Evolutionary conservation across 331 rosid genomes (phyloP).

Genomic region (Quercus tomentella): DNA sequence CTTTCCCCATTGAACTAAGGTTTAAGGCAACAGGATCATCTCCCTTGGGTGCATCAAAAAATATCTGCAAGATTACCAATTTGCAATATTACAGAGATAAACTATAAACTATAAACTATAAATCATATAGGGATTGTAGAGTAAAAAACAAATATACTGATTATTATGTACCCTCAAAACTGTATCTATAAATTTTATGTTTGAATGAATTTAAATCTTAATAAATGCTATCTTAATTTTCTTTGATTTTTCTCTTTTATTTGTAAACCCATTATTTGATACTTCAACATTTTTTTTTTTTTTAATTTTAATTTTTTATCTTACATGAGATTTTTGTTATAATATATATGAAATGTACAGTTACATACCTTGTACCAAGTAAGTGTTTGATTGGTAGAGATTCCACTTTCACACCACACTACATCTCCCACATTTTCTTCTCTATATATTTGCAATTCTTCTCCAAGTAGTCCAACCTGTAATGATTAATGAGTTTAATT

Average conservation of each 20-base stretch:
- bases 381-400: conserved; percentile 22
- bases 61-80: conserved; percentile 25
- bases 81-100: neutral
- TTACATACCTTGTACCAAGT: conserved; percentile 56
- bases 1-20: conserved; percentile 72
- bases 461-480: conserved; percentile 58
- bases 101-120: neutral
- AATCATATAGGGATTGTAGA: too few relatives aligned
- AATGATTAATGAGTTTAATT: neutral
- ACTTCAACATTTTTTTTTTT: too few relatives aligned
- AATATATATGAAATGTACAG: neutral
- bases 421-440: conserved; percentile 25
- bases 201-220: too few relatives aligned
- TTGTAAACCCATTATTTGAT: too few relatives aligned
- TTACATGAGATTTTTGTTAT: neutral
- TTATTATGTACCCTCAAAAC: too few relatives aligned
- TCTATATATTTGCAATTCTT: conserved; percentile 35
- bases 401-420: conserved; percentile 34
- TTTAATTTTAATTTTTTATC: too few relatives aligned
- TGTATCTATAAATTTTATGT: too few relatives aligned
- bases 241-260: too few relatives aligned
- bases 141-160: too few relatives aligned
- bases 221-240: too few relatives aligned
- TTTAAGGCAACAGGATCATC: conserved; percentile 47
- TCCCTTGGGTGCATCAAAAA: conserved; percentile 50